Conservation (phyloP, 441 rosid species). For the Populus hybrid region DNA sequence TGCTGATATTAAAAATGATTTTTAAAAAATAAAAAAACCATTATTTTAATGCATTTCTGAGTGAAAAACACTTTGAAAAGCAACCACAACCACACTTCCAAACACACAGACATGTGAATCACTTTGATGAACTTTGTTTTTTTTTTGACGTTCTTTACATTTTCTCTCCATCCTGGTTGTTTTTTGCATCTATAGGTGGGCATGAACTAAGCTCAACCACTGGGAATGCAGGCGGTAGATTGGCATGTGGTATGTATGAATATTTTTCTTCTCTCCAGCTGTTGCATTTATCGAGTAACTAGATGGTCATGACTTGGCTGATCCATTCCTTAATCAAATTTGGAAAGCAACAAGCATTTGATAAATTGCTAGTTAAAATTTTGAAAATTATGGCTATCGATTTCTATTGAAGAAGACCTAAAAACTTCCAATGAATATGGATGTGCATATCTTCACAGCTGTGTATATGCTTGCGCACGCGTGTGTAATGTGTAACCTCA, state of each 20-base stretch:
- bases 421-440: background rate
- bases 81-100: no score
- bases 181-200: conserved; percentile 58
- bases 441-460: background rate
- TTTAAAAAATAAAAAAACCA: no score
- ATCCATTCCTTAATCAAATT: background rate
- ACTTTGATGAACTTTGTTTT: background rate
- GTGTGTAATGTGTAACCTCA: background rate
- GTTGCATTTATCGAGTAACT: background rate
- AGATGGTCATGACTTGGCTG: background rate
- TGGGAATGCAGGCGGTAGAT: conserved; percentile 97
- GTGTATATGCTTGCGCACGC: background rate
- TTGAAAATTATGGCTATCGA: background rate
- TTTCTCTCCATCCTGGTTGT: conserved; percentile 15
- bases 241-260: conserved; percentile 83
- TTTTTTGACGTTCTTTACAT: background rate
- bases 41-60: no score
- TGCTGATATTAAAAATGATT: no score
- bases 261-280: background rate
- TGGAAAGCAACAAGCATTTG: background rate
- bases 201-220: conserved; percentile 92
- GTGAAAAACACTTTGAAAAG: no score
- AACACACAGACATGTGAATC: no score
- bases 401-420: background rate
- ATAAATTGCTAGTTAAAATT: background rate